Conservation (phyloP, 177 flowering plant species). For the Tripterygium wilfordii region DNA sequence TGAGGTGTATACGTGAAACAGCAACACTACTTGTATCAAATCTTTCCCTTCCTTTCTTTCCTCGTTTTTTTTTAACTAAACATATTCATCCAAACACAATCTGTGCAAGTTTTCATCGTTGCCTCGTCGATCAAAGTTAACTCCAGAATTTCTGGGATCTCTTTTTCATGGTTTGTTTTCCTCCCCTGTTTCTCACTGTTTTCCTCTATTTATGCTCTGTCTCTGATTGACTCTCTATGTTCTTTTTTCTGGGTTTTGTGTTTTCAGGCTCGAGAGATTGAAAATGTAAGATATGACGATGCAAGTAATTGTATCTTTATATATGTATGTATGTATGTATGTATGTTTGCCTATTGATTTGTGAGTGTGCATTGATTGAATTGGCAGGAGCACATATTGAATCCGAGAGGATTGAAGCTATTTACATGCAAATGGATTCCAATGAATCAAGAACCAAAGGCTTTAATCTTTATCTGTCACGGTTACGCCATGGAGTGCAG, state of each 20-base stretch:
- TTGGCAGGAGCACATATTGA: conserved; percentile 60
- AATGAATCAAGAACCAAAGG: conserved; percentile 59
- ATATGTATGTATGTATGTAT: no score
- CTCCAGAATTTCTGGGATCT: no score
- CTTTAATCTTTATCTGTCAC: conserved; percentile 78
- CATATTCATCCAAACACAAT: not conserved
- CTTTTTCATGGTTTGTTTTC: conserved; percentile 7
- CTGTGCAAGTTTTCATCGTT: not conserved
- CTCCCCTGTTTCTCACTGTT: not conserved
- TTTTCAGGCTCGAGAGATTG: conserved; percentile 4
- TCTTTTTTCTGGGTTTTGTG: not conserved
- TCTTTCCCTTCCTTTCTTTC: no score
- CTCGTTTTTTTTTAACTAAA: no score
- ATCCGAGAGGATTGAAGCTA: conserved; percentile 54
- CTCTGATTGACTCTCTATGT: not conserved
- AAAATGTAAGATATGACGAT: conserved; percentile 9
- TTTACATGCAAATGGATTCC: conserved; percentile 86
- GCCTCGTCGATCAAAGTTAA: not conserved
- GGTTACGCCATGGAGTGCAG: conserved; percentile 96
- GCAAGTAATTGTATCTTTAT: no score
- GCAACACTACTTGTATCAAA: no score
- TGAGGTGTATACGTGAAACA: no score
- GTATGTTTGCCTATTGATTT: no score
- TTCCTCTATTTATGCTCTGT: not conserved
- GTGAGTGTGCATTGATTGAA: no score